These are phyloP conservation scores for Phytophthora europaea DNA, from an alignment of 352 stramenopile species.

Conservation along the genomic window DNA sequence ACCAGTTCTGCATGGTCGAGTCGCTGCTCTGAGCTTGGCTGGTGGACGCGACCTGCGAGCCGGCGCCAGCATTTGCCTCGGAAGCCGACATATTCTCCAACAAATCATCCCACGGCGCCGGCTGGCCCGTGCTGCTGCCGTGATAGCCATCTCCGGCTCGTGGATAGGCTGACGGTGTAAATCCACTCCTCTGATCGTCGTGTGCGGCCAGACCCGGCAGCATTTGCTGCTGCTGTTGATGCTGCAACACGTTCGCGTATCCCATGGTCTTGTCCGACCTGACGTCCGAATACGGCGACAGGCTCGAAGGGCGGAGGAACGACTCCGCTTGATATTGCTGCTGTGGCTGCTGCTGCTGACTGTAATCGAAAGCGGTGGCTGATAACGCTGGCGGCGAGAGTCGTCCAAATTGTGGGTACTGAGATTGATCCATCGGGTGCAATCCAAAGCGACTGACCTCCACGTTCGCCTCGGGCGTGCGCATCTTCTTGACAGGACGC, in stretches of 20 bases:
- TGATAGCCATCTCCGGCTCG: constrained; percentile 32
- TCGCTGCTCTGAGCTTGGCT: constrained; percentile 56
- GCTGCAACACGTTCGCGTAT: constrained; percentile 34
- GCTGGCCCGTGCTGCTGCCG: constrained; percentile 18
- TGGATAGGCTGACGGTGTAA: constrained; percentile 25
- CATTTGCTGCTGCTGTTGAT: constrained; percentile 34
- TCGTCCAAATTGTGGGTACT: constrained; percentile 41
- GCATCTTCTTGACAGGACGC: constrained; percentile 61
- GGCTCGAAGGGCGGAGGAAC: constrained; percentile 36
- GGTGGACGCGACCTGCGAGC: constrained; percentile 7
- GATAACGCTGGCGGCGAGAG: constrained; percentile 33
- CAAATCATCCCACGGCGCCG: constrained; percentile 75
- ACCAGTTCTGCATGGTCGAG: constrained; percentile 71
- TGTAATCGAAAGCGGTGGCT: constrained; percentile 35
- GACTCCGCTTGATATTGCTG: constrained; percentile 34
- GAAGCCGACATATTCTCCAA: constrained; percentile 78
- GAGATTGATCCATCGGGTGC: constrained; percentile 37
- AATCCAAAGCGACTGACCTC: constrained; percentile 37
- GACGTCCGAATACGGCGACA: constrained; percentile 30
- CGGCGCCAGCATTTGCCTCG: constrained; percentile 22
- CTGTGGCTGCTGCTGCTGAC: constrained; percentile 36
- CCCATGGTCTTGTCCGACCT: constrained; percentile 37
- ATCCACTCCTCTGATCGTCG: constrained; percentile 31
- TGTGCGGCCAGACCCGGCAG: constrained; percentile 17
- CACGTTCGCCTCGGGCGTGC: constrained; percentile 48